phyloP scores from a whole-genome alignment of 106 monocot species.

The Dioscorea dumetorum region DNA sequence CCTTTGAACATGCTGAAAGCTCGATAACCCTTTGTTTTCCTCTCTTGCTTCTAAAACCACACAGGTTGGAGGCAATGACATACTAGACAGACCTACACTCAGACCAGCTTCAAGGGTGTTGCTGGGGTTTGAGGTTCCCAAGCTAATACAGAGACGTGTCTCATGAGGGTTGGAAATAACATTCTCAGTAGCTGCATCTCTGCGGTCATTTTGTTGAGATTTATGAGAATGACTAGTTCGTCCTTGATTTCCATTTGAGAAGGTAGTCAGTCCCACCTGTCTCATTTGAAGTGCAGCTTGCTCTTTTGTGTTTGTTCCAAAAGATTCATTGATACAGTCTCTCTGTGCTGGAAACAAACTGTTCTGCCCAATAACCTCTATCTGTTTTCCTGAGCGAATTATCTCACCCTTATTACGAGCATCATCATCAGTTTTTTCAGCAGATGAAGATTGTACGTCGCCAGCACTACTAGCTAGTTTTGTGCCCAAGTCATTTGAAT shows the following conservation, averaged over 20 bases:
- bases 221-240: slow-evolving; percentile 17
- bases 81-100: slow-evolving; percentile 14
- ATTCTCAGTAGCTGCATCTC: slow-evolving; percentile 22
- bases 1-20: slow-evolving; percentile 48
- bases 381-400: slow-evolving; percentile 17
- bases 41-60: slow-evolving; percentile 43
- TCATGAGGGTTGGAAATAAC: slow-evolving; percentile 17
- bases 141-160: slow-evolving; percentile 45
- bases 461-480: slow-evolving; percentile 11
- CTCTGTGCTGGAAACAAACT: slow-evolving; percentile 21
- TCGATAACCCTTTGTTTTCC: slow-evolving; percentile 22
- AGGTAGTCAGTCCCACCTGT: slow-evolving; percentile 21
- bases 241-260: slow-evolving; percentile 24
- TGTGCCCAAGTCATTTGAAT: slow-evolving; percentile 14
- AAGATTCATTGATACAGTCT: slow-evolving; percentile 32
- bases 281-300: slow-evolving; percentile 27
- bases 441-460: slow-evolving; percentile 8
- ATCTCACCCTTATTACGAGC: slow-evolving; percentile 15
- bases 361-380: slow-evolving; percentile 24
- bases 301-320: slow-evolving; percentile 37
- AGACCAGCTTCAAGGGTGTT: slow-evolving; percentile 26
- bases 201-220: slow-evolving; percentile 22
- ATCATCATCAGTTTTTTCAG: slow-evolving; percentile 21
- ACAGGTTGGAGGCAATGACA: slow-evolving; percentile 15
- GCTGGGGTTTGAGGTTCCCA: slow-evolving; percentile 39